Percentiles rank a stretch among this genome's conserved stretches.
These are phyloP conservation scores for Pichia sp. DNA, from an alignment of 1,139 yeast genomes.

Conservation along the genomic window DNA sequence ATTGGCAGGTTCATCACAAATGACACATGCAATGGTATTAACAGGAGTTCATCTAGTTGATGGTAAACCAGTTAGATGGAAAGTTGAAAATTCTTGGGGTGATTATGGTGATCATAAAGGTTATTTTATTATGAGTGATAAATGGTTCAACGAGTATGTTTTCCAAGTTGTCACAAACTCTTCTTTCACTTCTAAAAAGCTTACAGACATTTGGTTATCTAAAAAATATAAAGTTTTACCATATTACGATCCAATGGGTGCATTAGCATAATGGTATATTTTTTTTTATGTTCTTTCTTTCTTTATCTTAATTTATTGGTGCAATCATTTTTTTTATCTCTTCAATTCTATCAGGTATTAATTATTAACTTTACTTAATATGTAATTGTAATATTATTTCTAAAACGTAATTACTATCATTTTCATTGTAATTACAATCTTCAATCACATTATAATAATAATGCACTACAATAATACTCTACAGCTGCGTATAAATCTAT, in stretches of 20 bases:
- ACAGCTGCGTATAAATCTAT: too few species aligned
- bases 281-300: too few species aligned
- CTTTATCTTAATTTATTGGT: too few species aligned
- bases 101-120: conserved; percentile 54
- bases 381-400: too few species aligned
- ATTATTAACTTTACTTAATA: too few species aligned
- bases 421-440: too few species aligned
- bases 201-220: conserved; percentile 43
- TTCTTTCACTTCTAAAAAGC: conserved; percentile 40
- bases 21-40: conserved; percentile 68
- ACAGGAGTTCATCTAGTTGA: conserved; percentile 52
- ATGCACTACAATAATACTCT: too few species aligned
- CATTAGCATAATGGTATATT: background rate
- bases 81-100: conserved; percentile 70
- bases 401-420: too few species aligned
- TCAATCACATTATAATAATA: too few species aligned
- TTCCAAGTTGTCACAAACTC: conserved; percentile 56
- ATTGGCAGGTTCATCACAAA: conserved; percentile 49
- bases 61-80: conserved; percentile 57
- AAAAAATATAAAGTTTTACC: conserved; percentile 51
- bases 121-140: conserved; percentile 57
- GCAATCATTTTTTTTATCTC: background rate
- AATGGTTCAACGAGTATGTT: conserved; percentile 62
- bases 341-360: background rate
- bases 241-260: conserved; percentile 61